A percentile compares a stretch with the other conserved stretches of the same genome.
Evolutionary conservation across 345 rosid species (phyloP).

Genomic region (Toxicodendron radicans): DNA sequence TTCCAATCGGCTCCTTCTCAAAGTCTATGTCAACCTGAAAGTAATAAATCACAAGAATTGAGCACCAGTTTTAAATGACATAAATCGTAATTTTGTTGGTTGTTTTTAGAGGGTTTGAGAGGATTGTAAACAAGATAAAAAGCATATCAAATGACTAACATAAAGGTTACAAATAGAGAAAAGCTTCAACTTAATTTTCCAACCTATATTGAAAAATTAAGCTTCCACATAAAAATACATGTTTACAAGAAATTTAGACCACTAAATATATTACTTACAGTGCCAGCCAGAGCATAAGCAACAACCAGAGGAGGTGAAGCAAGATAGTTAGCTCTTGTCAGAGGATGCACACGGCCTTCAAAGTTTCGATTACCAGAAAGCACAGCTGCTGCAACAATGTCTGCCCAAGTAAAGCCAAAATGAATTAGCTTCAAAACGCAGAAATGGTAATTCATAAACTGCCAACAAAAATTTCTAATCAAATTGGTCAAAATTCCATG

Average conservation of each 20-base stretch:
- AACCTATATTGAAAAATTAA: neutral
- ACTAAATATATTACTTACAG: constrained; percentile 32
- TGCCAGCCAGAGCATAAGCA: constrained; percentile 92
- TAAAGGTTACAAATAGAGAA: neutral
- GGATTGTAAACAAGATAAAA: neutral
- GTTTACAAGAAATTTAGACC: neutral
- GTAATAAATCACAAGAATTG: no score
- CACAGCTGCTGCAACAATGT: constrained; percentile 78
- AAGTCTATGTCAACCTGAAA: constrained; percentile 85
- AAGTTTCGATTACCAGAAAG: constrained; percentile 86
- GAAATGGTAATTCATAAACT: neutral
- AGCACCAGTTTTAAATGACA: neutral
- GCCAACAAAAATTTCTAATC: neutral
- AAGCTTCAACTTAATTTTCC: neutral
- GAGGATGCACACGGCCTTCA: constrained; percentile 86
- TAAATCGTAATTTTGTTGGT: no score
- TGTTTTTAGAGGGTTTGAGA: neutral
- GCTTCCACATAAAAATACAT: neutral
- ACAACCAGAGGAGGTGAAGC: constrained; percentile 92
- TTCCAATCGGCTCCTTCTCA: constrained; percentile 75
- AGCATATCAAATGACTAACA: neutral
- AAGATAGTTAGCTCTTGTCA: constrained; percentile 84
- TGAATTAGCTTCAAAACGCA: constrained; percentile 7
- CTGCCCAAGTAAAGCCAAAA: constrained; percentile 35
- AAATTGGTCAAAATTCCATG: neutral